Evolutionary conservation across 2,329 filamentous ascomycete genomes (phyloP), one percentile per base, ranked within the genome.

Genomic region (Ascochyta viciae-villosae): DNA sequence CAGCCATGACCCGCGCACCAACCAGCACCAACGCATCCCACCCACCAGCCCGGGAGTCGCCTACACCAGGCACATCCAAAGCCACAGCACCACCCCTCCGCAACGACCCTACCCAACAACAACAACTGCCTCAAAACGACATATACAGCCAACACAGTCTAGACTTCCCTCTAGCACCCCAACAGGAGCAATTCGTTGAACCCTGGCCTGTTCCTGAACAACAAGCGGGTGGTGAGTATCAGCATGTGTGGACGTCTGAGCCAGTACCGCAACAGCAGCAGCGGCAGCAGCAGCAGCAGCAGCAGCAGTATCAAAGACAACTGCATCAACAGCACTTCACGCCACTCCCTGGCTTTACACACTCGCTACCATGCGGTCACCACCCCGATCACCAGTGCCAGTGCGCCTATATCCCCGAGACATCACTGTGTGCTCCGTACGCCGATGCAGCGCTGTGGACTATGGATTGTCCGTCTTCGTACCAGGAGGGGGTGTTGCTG

Each of bases 1-100:
- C 52, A 31, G 52, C 52, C 3, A 45, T 50, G 46, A 44, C 40
- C 24, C 27, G 41, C 19, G 5, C 34, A 13, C 33, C 45, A 34
- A 34, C n/a, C 26, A 13, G 23, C 13, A 9, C 19, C 7, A 38
- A 35, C 15, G 3, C 19, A 5, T n/a, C 44, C 5, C 19, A 19
- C 3, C 10, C 6, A 27, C 12, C 26, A 13, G 7, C 33, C 10
- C 44, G 39, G 15, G 15, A n/a, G 8, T 3, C 15, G 12, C 22
- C 16, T 7, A 13, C 10, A 12, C 27, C 38, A 5, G 16, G 31
- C 23, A 26, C 3, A 22, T n/a, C 26, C 33, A 15, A n/a, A 10
- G 8, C 15, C 29, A 15, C 16, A 35, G 3, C 22, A 8, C 31
- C 38, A 10, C 16, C 9, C 24, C 9, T n/a, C 4, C 23, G 31